A percentile compares a stretch with the other conserved stretches of the same genome.
Conservation (phyloP, 108 stramenopile species). For the Nannochloropsis oceanica region DNA sequence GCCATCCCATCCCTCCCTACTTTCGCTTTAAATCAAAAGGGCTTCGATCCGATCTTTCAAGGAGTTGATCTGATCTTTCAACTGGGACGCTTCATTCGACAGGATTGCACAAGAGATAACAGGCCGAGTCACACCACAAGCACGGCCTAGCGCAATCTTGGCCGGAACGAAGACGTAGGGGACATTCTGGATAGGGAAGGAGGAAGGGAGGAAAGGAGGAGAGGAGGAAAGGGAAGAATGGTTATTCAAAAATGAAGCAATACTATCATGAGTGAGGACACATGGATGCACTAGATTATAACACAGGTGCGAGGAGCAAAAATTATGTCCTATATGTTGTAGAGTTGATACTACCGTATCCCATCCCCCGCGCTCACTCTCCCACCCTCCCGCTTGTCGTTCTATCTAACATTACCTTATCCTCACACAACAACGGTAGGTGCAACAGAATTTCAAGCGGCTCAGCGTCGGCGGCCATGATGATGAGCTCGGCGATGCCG, state of each 20-base stretch:
- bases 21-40: constrained; percentile 64
- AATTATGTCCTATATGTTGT: too few species aligned
- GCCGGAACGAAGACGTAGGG: constrained; percentile 99
- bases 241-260: neutral
- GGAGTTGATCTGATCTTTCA: constrained; percentile 82
- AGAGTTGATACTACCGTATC: neutral
- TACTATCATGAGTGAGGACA: neutral
- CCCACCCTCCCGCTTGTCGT: too few species aligned
- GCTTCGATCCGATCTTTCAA: constrained; percentile 98
- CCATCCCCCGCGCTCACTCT: neutral
- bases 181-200: constrained; percentile 27
- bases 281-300: too few species aligned
- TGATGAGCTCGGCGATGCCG: constrained; percentile 91
- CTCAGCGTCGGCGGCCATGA: constrained; percentile 99
- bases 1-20: neutral
- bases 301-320: too few species aligned
- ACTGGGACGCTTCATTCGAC: constrained; percentile 93
- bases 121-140: constrained; percentile 95
- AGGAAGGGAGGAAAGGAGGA: neutral
- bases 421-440: constrained; percentile 94
- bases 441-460: constrained; percentile 98
- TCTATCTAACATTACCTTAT: constrained; percentile 47
- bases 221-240: neutral
- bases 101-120: constrained; percentile 91
- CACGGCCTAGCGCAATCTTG: constrained; percentile 94